Base-by-base conservation (phyloP, 1,284 basidiomycete genomes). In the Malassezia restricta region DNA sequence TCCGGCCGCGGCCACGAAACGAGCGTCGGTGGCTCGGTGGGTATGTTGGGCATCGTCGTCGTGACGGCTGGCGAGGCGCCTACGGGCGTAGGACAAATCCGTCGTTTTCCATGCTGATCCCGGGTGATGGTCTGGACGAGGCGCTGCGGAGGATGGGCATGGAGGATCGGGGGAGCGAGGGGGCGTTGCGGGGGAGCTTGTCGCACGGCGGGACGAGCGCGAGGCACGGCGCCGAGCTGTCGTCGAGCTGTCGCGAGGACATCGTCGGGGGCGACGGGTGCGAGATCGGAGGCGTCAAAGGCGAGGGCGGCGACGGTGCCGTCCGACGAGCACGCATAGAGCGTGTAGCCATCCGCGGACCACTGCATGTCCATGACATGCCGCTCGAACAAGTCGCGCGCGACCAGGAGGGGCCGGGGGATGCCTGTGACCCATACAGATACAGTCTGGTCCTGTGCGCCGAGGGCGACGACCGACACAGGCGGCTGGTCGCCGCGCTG, bases 341-440 rank as follows among this genome's bases (percentile, higher is more conserved):
- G 79, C 2, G 85, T 85, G 40, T 87, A 78, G 6, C 94, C 92
- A 67, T 98, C 91, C 69, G 59, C 24, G 15, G 48, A 56, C 92
- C 94, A 99, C 65, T 84, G 87, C 4, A 98, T 78, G 72, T 98
- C 94, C 79, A 95, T 85, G 43, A 96, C 86, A 65, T 91, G 87
- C 49, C 90, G 77, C 55, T 92, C 88, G 63, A 98, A 96, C 0
- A 94, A 83, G 60, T 96, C 89, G 63, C 87, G 85, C 0, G 91
- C 83, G 1, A 96, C 91, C 31, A 94, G 83, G 5, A 96, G 76
- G 0, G 94, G 94, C 46, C 86, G 88, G 6, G 90, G 94, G 71
- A 90, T 83, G 14, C 62, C 62, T 3, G 65, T 56, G 24, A 63
- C 56, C 61, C 61, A 66, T 58, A 59, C 53, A 8, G 49, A 63